Evolutionary conservation across 345 rosid species (phyloP).

Genomic region (Arabidopsis thaliana): DNA sequence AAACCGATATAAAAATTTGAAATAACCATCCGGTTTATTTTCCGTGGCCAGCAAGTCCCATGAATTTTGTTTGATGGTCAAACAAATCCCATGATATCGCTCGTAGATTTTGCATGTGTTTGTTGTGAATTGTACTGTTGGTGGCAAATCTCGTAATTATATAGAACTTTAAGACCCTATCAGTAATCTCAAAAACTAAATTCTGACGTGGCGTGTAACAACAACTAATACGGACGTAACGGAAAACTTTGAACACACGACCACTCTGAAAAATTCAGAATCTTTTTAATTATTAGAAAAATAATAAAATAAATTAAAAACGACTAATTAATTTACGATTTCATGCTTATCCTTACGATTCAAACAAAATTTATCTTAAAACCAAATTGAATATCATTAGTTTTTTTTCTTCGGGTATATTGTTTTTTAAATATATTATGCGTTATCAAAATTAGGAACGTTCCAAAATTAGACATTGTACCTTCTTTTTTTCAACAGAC

Average conservation of each 20-base stretch:
- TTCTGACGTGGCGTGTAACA: conserved; percentile 41
- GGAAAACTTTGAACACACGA: not conserved
- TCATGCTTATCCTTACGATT: not conserved
- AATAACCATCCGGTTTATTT: conserved; percentile 20
- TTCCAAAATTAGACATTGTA: not conserved
- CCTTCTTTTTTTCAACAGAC: not conserved
- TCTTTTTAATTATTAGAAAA: not conserved
- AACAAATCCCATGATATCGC: conserved; percentile 28
- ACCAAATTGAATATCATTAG: not conserved
- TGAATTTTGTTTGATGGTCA: not conserved
- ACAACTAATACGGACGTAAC: conserved; percentile 14
- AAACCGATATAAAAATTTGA: conserved; percentile 3
- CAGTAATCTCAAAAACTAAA: not conserved
- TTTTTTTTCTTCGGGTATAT: too few relatives aligned
- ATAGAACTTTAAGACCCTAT: not conserved
- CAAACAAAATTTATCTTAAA: not conserved
- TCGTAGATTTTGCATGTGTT: conserved; percentile 40
- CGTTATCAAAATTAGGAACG: too few relatives aligned
- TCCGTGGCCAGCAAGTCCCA: conserved; percentile 35
- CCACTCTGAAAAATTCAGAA: not conserved
- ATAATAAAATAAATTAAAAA: not conserved
- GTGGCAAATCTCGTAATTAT: conserved; percentile 18
- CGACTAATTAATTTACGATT: not conserved
- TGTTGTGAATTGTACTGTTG: conserved; percentile 6
- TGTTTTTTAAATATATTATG: not conserved